Evolutionary conservation across 306 rosid species (phyloP).

Genomic region (Albizia julibrissin): DNA sequence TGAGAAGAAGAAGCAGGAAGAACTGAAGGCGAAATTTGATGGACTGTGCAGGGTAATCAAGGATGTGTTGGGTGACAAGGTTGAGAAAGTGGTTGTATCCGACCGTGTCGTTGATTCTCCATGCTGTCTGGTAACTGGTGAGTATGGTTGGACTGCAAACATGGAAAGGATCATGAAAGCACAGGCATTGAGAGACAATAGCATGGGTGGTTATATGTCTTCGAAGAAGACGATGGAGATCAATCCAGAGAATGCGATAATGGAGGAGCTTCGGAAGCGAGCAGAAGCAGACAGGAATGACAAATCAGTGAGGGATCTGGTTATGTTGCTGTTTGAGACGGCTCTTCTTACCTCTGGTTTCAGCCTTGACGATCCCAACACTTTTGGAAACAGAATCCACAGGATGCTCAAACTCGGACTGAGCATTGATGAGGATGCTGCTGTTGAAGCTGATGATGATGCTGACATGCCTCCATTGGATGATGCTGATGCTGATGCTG

Average conservation of each 20-base stretch:
- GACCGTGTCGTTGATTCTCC: constrained; percentile 94
- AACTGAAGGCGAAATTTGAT: constrained; percentile 70
- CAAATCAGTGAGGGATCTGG: constrained; percentile 93
- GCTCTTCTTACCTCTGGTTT: constrained; percentile 89
- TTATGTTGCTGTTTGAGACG: constrained; percentile 85
- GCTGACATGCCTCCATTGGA: constrained; percentile 91
- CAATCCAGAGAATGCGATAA: constrained; percentile 88
- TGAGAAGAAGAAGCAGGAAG: constrained; percentile 68
- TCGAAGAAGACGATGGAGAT: constrained; percentile 98
- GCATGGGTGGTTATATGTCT: constrained; percentile 95
- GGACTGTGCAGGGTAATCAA: constrained; percentile 88
- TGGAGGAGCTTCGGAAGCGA: constrained; percentile 93
- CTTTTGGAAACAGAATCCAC: constrained; percentile 94
- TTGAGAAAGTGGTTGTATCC: constrained; percentile 88
- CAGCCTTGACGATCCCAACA: constrained; percentile 97
- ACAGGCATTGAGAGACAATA: constrained; percentile 87
- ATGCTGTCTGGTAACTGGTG: constrained; percentile 94
- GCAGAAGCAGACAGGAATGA: constrained; percentile 88
- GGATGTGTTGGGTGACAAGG: constrained; percentile 91
- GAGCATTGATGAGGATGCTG: constrained; percentile 84
- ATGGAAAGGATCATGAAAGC: constrained; percentile 99
- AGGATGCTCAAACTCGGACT: constrained; percentile 92
- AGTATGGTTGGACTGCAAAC: constrained; percentile 95
- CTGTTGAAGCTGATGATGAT: constrained; percentile 56
- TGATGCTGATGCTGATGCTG: too few species aligned